Evolutionary conservation across 2,329 filamentous ascomycete genomes (phyloP), one percentile per base, ranked within the genome.

Genomic region (Trichoderma endophyticum): DNA sequence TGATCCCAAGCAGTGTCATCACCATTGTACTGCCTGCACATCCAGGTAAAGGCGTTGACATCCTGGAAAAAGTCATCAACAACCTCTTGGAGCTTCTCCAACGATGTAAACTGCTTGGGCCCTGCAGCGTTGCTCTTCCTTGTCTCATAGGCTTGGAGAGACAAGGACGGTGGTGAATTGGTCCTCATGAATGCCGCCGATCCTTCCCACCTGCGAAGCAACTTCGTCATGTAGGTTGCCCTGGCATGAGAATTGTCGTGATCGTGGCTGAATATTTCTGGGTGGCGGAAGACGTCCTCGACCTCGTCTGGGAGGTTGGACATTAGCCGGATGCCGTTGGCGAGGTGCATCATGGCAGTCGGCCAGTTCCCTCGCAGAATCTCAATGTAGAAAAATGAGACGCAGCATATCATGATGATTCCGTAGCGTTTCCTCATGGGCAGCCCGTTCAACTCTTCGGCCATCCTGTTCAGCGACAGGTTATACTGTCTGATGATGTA

Each of bases 401-500:
- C 74, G 73, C 79, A 80, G 74, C 79, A 80, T 39, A 81, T 74
- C 6, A 81, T 77, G 21, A 77, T 77, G 48, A 77, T 75, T 62
- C 77, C 77, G 56, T 74, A 75, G 21, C 71, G 61, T 26, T 72
- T 71, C 12, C 72, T 68, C 34, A 73, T 28, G 7, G 57, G 63
- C 51, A 72, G 11, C 18, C 71, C 63, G 51, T 74, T 62, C 24
- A 63, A 43, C 51, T 63, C 64, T 15, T 74, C 68, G 39, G 77
- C 76, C 18, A 82, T 77, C 24, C 78, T 76, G 62, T 78, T 78
- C 66, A 83, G 80, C 24, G 81, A 80, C 11, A 77, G 75, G 74
- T 80, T 81, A 73, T 83, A 83, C 67, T 83, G 80, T 70, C 81
- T 78, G 71, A 83, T 80, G 54, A 79, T 79, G 73, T 83, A 82